phyloP scores from a whole-genome alignment of 1,139 yeast species.

The Zygosaccharomyces sapae region DNA sequence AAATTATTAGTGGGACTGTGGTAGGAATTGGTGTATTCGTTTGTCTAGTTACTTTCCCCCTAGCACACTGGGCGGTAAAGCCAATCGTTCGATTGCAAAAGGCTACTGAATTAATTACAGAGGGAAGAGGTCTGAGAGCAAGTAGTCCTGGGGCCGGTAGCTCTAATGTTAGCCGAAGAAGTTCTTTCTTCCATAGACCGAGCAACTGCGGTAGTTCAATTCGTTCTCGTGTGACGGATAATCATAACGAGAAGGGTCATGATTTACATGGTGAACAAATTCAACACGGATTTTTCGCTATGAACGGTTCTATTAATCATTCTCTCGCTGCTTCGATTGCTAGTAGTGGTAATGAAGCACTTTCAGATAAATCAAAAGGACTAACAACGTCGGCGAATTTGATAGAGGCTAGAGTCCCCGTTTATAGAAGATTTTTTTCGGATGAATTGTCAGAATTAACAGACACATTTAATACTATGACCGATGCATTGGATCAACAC shows the following conservation, averaged over 20 bases:
- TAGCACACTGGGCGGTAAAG: slow-evolving; percentile 79
- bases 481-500: slow-evolving; percentile 79
- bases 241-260: slow-evolving; percentile 6
- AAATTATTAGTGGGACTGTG: slow-evolving; percentile 73
- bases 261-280: slow-evolving; percentile 2
- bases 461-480: slow-evolving; percentile 87
- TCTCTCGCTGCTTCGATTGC: slow-evolving; percentile 10
- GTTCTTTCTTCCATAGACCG: slow-evolving; percentile 19
- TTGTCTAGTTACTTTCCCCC: slow-evolving; percentile 69
- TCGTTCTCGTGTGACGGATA: slow-evolving; percentile 11
- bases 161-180: slow-evolving; percentile 20
- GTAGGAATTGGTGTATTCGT: slow-evolving; percentile 75
- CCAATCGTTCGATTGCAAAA: slow-evolving; percentile 78
- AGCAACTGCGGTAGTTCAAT: slow-evolving; percentile 18
- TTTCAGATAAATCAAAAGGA: slow-evolving; percentile 22
- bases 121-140: slow-evolving; percentile 39
- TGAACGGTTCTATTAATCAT: slow-evolving; percentile 15
- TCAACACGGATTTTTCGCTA: slow-evolving; percentile 6
- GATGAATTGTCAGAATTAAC: slow-evolving; percentile 88
- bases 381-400: slow-evolving; percentile 40
- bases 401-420: slow-evolving; percentile 46
- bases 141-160: slow-evolving; percentile 16
- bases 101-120: slow-evolving; percentile 65
- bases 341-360: slow-evolving; percentile 17
- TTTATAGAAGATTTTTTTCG: slow-evolving; percentile 54